These are phyloP conservation scores for Candida suzukii DNA, from an alignment of 805 yeast genomes.

Conservation along the genomic window DNA sequence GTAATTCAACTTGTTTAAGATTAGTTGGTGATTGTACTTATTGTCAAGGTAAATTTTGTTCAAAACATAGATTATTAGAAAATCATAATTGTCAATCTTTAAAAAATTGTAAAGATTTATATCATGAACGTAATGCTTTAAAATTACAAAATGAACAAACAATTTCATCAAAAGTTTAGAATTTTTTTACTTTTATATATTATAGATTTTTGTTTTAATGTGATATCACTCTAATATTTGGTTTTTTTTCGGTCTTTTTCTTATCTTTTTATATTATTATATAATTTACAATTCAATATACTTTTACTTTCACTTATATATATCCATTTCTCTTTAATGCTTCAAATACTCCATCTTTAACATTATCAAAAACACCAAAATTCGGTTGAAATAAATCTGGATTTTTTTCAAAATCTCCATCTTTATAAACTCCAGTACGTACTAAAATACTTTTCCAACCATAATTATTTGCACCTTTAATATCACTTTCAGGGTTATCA, in stretches of 20 bases:
- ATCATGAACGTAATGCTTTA: slow-evolving; percentile 79
- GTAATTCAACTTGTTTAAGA: slow-evolving; percentile 58
- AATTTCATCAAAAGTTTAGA: slow-evolving; percentile 58
- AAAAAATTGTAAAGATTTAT: slow-evolving; percentile 70
- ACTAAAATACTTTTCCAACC: slow-evolving; percentile 90
- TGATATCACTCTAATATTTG: too few relatives aligned
- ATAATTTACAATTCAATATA: too few relatives aligned
- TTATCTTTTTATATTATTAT: too few relatives aligned
- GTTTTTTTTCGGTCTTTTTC: too few relatives aligned
- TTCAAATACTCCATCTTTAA: slow-evolving; percentile 34
- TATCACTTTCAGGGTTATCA: slow-evolving; percentile 92
- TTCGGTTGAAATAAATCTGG: slow-evolving; percentile 34
- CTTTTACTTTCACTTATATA: background rate
- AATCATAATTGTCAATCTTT: slow-evolving; percentile 77
- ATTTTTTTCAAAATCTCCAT: slow-evolving; percentile 32
- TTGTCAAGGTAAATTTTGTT: slow-evolving; percentile 80
- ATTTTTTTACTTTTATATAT: background rate
- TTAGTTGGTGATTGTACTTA: slow-evolving; percentile 79
- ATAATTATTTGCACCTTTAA: slow-evolving; percentile 76
- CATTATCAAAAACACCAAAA: slow-evolving; percentile 43
- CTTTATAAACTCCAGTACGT: slow-evolving; percentile 80
- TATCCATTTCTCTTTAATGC: slow-evolving; percentile 13
- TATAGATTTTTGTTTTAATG: background rate
- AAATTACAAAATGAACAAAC: slow-evolving; percentile 82
- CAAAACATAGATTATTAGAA: slow-evolving; percentile 80